These are phyloP conservation scores for Ogataea neopini DNA, from an alignment of 805 yeast genomes.

Conservation along the genomic window DNA sequence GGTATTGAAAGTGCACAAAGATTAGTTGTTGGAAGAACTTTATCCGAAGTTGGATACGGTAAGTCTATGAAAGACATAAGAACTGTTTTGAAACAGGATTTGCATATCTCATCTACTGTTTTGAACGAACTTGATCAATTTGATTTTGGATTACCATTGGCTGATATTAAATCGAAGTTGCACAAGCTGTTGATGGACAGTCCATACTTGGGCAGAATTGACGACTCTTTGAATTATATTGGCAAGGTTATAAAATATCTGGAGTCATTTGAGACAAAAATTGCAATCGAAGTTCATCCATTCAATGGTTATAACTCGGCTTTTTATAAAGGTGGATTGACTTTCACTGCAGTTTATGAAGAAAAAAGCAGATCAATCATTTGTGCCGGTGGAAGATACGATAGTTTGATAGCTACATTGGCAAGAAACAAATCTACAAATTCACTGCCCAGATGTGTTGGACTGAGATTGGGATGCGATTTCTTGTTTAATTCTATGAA, in stretches of 20 bases:
- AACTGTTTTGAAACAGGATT: slow-evolving; percentile 51
- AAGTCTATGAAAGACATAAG: slow-evolving; percentile 61
- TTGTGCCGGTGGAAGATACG: slow-evolving; percentile 96
- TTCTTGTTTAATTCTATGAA: slow-evolving; percentile 54
- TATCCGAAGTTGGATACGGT: slow-evolving; percentile 78
- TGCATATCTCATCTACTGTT: slow-evolving; percentile 78
- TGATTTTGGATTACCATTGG: slow-evolving; percentile 73
- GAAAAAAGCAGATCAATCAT: slow-evolving; percentile 53
- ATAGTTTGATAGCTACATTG: slow-evolving; percentile 63
- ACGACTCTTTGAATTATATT: slow-evolving; percentile 63
- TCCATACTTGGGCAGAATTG: slow-evolving; percentile 60
- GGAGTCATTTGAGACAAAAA: slow-evolving; percentile 55
- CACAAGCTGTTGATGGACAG: slow-evolving; percentile 74
- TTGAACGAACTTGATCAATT: slow-evolving; percentile 79
- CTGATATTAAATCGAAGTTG: slow-evolving; percentile 60
- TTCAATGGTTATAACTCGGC: slow-evolving; percentile 79
- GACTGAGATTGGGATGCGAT: slow-evolving; percentile 81
- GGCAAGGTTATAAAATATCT: slow-evolving; percentile 55
- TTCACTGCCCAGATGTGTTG: slow-evolving; percentile 65
- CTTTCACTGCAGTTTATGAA: slow-evolving; percentile 84
- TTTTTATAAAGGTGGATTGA: slow-evolving; percentile 77
- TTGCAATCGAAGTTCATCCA: slow-evolving; percentile 64
- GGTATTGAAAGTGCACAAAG: slow-evolving; percentile 76
- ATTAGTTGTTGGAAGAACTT: slow-evolving; percentile 61
- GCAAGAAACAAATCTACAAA: slow-evolving; percentile 46